Base-by-base conservation (phyloP, 352 stramenopile species). In the Phytophthora podocarpi region DNA sequence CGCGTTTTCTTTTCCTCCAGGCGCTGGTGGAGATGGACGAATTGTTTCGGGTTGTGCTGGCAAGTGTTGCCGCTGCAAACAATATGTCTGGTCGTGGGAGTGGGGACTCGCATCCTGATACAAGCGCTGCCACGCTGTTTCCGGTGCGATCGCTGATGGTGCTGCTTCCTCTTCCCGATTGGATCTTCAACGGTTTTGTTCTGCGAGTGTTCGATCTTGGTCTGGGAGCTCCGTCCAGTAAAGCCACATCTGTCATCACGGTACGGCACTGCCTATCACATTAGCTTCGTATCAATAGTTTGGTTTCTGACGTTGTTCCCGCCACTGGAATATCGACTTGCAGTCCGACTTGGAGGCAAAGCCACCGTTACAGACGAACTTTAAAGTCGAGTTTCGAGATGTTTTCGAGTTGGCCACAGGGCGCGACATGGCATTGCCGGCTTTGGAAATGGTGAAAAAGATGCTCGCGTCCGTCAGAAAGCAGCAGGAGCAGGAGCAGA, bases 1-100 rank as follows among this genome's bases (percentile, higher is more conserved):
- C 74, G n/a, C 84, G 86, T 4, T 75, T 91, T 36, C 52, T 93
- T 16, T 93, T 88, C 42, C 68, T 85, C 4, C 69, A 95, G 50
- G 58, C 78, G 15, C 70, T 95, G 4, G 39, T 85, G 48, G 86
- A 95, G 55, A 89, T 93, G 60, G 64, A 78, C 13, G 62, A 61
- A 4, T 57, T 92, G 10, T 87, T 95, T 48, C 55, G 59, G 7
- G 34, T 45, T 5, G 82, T 95, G 48, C 65, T 85, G 36, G 48
- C 61, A 20, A 74, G 46, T 52, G 66, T 74, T 15, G 53, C 69
- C 36, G 42, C 50, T 26, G 59, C 61, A 5, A 66, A 50, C 8
- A 60, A 58, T 23, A 62, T 59, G 5, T 57, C 61, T 23, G 40
- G 41, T 6, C 55, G 41, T 32, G 45, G n/a, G 16, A 42, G 54